phyloP scores from a whole-genome alignment of 2,329 filamentous ascomycete species.

The Cladophialophora exuberans region DNA sequence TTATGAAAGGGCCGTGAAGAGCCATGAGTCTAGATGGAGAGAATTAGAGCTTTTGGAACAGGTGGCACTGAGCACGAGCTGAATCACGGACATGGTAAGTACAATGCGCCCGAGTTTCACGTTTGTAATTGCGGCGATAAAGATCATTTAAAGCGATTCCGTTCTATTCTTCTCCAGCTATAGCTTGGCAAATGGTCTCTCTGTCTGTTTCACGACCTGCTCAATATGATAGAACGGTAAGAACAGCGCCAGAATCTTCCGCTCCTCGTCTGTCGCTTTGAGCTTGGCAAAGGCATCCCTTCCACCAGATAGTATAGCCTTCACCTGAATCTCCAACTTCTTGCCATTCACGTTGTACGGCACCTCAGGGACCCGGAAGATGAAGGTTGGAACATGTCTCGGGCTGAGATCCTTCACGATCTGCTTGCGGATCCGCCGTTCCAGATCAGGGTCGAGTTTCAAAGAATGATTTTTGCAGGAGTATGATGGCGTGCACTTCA shows the following conservation, averaged over 20 bases:
- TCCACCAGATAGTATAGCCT: slow-evolving; percentile 9
- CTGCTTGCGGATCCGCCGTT: slow-evolving; percentile 61
- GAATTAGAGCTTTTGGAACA: slow-evolving; percentile 12
- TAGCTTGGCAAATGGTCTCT: neutral
- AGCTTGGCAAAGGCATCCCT: slow-evolving; percentile 6
- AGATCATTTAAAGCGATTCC: no score
- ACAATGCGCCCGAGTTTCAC: no score
- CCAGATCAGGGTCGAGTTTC: slow-evolving; percentile 46
- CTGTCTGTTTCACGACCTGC: slow-evolving; percentile 4
- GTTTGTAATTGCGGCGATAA: no score
- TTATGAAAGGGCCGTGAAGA: slow-evolving; percentile 30
- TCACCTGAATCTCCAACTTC: slow-evolving; percentile 26
- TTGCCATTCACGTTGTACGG: slow-evolving; percentile 27
- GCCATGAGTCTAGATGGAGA: neutral
- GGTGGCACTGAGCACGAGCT: slow-evolving; percentile 7
- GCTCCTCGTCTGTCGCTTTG: slow-evolving; percentile 15
- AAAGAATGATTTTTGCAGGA: neutral
- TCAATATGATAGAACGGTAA: slow-evolving; percentile 17
- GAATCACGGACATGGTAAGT: no score
- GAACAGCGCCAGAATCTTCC: slow-evolving; percentile 8
- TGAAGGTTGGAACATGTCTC: slow-evolving; percentile 25
- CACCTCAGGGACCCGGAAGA: slow-evolving; percentile 13
- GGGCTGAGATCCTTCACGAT: slow-evolving; percentile 68
- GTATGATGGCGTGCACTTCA: slow-evolving; percentile 14
- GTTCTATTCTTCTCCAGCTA: no score